These are phyloP conservation scores for Fraxinus paxiana DNA, from an alignment of 305 asterid genomes.

Conservation along the genomic window DNA sequence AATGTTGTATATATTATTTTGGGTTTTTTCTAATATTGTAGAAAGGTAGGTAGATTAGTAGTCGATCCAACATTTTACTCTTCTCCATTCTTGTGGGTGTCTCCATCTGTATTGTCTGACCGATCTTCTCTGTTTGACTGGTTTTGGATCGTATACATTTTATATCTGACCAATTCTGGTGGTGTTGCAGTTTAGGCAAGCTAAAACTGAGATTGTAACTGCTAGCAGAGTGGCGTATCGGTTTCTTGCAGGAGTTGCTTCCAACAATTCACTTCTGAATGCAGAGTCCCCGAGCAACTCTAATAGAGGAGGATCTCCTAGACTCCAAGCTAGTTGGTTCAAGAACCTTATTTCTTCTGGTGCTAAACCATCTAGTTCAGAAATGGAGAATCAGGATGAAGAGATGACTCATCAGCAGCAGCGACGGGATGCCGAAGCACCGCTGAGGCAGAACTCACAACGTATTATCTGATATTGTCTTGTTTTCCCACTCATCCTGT, in stretches of 20 bases:
- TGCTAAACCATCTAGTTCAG: conserved; percentile 71
- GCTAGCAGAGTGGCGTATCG: conserved; percentile 91
- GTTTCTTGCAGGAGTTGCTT: conserved; percentile 65
- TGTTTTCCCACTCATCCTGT: background rate
- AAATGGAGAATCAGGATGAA: conserved; percentile 39
- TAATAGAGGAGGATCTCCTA: conserved; percentile 54
- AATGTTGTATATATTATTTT: background rate
- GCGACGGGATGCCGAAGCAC: conserved; percentile 22
- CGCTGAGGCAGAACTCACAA: conserved; percentile 23
- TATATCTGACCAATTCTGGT: background rate
- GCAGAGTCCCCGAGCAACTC: conserved; percentile 60
- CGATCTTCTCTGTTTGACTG: background rate
- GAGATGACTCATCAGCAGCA: conserved; percentile 33
- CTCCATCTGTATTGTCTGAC: background rate
- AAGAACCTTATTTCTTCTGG: conserved; percentile 58
- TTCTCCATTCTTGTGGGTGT: background rate
- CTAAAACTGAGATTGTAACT: conserved; percentile 80
- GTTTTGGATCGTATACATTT: background rate
- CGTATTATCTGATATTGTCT: conserved; percentile 19
- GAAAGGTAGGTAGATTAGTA: background rate
- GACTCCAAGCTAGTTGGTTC: conserved; percentile 73
- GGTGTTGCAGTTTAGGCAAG: conserved; percentile 80
- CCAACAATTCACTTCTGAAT: conserved; percentile 44
- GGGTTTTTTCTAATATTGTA: background rate
- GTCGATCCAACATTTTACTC: background rate